Evolutionary conservation across 225 moss, liverwort and hornwort species (phyloP).

Genomic region (Climacium dendroides): DNA sequence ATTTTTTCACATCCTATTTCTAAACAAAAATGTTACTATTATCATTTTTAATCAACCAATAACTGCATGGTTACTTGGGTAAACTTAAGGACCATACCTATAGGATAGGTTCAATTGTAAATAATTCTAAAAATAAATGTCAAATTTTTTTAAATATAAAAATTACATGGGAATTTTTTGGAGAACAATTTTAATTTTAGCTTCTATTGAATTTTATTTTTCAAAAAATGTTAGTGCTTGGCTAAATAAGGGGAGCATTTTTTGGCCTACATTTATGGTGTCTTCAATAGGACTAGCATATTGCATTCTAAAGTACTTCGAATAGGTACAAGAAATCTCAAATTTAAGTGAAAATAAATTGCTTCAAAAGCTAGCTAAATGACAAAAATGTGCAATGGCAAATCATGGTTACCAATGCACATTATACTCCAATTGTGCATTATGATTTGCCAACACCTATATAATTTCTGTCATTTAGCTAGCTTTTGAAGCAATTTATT

Average conservation of each 20-base stretch:
- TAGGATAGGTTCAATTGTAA: not conserved
- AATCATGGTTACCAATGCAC: fast-evolving
- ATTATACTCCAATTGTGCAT: not conserved
- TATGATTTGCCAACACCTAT: fast-evolving
- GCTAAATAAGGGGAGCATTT: too few species aligned
- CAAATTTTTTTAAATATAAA: not conserved
- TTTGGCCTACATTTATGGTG: too few species aligned
- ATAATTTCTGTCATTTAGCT: too few species aligned
- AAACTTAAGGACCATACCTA: not conserved
- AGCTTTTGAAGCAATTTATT: not conserved
- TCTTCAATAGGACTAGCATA: too few species aligned
- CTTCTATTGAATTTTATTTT: too few species aligned
- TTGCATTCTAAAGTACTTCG: not conserved
- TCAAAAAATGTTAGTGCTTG: too few species aligned
- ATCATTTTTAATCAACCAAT: not conserved
- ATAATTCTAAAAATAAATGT: not conserved
- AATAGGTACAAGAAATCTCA: not conserved
- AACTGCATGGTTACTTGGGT: not conserved
- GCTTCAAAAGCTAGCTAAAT: not conserved
- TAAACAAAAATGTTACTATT: not conserved
- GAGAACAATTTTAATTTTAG: too few species aligned
- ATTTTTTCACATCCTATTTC: not conserved
- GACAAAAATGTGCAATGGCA: not conserved
- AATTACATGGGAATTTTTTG: too few species aligned
- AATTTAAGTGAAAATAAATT: not conserved